These are phyloP conservation scores for Elsinoe batatas DNA, from an alignment of 2,329 filamentous ascomycete genomes.

Conservation along the genomic window DNA sequence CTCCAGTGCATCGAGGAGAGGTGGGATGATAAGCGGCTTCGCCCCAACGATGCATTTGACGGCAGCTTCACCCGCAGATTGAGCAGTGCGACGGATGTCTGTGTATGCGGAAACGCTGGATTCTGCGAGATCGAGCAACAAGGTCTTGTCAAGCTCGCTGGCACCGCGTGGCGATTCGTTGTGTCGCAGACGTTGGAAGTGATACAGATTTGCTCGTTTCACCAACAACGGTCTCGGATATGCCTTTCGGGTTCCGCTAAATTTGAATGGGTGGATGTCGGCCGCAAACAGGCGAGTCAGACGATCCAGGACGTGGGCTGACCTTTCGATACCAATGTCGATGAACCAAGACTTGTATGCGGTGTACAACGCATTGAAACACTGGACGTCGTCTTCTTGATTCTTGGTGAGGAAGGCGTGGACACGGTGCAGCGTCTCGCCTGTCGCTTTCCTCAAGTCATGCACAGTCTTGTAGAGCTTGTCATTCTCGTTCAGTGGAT, in stretches of 20 bases:
- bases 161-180: conserved; percentile 82
- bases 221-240: conserved; percentile 90
- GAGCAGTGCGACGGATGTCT: conserved; percentile 88
- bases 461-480: conserved; percentile 68
- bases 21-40: conserved; percentile 77
- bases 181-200: conserved; percentile 85
- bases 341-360: conserved; percentile 96
- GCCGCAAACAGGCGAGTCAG: conserved; percentile 74
- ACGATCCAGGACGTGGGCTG: conserved; percentile 83
- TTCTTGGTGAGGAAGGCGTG: conserved; percentile 73
- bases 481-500: conserved; percentile 57
- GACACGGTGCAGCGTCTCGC: conserved; percentile 69
- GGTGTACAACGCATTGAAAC: conserved; percentile 85
- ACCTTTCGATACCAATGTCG: conserved; percentile 91
- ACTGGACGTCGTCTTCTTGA: conserved; percentile 91
- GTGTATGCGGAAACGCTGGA: conserved; percentile 88
- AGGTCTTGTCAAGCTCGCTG: conserved; percentile 75
- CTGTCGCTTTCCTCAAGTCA: conserved; percentile 66
- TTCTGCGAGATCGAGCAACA: conserved; percentile 78
- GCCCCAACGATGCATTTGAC: conserved; percentile 85
- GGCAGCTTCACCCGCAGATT: conserved; percentile 84
- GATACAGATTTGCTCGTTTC: conserved; percentile 87
- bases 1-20: conserved; percentile 69
- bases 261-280: conserved; percentile 87
- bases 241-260: conserved; percentile 80